Base-by-base conservation (phyloP, 2,329 filamentous ascomycete species). In the Parastagonospora nodorum region DNA sequence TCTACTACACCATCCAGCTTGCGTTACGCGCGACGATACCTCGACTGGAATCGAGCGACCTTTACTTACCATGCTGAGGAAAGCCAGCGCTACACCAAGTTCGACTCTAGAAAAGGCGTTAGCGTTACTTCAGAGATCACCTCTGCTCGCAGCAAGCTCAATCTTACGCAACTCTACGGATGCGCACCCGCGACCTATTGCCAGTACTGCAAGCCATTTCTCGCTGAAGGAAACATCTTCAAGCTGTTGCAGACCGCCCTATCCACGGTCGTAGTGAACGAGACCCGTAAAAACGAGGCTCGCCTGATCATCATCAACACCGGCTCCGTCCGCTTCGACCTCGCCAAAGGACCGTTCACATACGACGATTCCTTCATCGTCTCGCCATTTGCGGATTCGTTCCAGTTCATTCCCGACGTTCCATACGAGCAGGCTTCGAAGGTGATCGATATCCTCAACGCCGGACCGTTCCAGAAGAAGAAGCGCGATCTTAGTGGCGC, bases 21-120 rank as follows among this genome's bases (percentile, higher is more conserved):
- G n/a, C 55, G 58, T 71, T 86, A 82, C 62, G 80, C 82, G 3
- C 81, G 86, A 7, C 79, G 85, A 19, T 88, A 88, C 62, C 77
- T 89, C 8, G 86, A 89, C 71, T 88, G 84, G 82, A 88, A 88
- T 67, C 80, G 84, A 5, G 74, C 79, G n/a, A 86, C 84, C 0
- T 88, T 88, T 60, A 78, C 81, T 50, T 87, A 84, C 63, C 86
- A 88, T 64, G 80, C 84, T 2, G 69, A 75, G n/a, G 78, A 77
- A 35, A 80, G 78, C 39, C 78, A 81, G 40, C 62, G 72, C 33
- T 63, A 66, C 40, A 74, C 72, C 0, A 36, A 55, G 2, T 84
- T 84, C 45, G 81, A 85, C 59, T 80, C 77, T 8, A 60, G 70
- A 24, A 69, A 77, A 8, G 84, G 84, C 19, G 48, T 75, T 15